Conservation (phyloP, 768 basidiomycete species). For the Suillus fuscotomentosus region DNA sequence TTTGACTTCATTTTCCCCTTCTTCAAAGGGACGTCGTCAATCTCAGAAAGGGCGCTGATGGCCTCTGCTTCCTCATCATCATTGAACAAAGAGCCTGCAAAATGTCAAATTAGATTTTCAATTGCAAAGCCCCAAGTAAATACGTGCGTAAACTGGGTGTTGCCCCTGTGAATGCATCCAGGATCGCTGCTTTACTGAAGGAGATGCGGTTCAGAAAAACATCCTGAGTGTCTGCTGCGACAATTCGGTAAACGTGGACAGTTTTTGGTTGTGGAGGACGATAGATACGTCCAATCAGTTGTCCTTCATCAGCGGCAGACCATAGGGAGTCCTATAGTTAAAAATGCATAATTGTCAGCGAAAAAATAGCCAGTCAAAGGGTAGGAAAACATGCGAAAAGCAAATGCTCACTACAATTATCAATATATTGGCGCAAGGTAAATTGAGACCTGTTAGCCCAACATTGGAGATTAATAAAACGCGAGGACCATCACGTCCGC, state of each 20-base stretch:
- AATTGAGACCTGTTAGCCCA: no score
- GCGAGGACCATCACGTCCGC: no score
- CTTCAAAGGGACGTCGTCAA: no score
- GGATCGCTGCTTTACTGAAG: neutral
- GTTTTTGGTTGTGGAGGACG: neutral
- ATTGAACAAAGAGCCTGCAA: no score
- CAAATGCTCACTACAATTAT: neutral
- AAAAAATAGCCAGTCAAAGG: neutral
- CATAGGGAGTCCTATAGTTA: neutral
- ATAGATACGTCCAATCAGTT: neutral
- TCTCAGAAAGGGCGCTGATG: no score
- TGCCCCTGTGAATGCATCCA: neutral
- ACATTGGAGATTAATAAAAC: no score
- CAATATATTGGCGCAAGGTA: no score
- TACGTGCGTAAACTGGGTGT: neutral
- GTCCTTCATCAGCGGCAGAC: neutral
- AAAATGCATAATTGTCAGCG: neutral
- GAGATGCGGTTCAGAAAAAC: neutral
- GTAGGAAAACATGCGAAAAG: neutral
- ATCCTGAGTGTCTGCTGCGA: neutral
- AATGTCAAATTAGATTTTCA: no score
- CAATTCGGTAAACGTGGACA: neutral
- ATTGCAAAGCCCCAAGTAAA: accelerated
- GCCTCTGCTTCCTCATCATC: no score
- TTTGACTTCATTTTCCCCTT: no score